Evolutionary conservation across 768 basidiomycete genomes (phyloP), one percentile per base, ranked within the genome.

Genomic region (Termitomyces sp.): DNA sequence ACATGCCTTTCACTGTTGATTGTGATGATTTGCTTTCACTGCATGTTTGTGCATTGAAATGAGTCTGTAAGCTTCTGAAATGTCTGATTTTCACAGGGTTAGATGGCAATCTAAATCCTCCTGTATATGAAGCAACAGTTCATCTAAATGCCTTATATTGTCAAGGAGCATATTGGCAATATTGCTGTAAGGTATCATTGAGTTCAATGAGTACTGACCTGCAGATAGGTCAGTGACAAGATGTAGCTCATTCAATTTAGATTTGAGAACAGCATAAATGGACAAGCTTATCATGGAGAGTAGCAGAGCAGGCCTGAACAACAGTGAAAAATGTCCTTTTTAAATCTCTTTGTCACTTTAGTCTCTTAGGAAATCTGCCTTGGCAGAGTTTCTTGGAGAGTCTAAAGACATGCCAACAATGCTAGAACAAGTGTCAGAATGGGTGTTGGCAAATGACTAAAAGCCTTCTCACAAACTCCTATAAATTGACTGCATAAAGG

Each of bases 191-290:
- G 63, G 54, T 56, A 77, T 73, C 64, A 69, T 69, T 0, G 69
- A 66, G 57, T 81, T 80, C 1, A 74, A 65, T 0, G 75, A 63
- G 60, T 59, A 71, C 0, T 55, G 32, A 0, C 75, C 75, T 0
- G 68, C 65, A 41, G 67, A 72, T 11, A 80, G 78, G 56, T 82
- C 65, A 11, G 64, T 69, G 11, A 82, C 63, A 0, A 82, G 66
- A 0, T 71, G 58, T 2, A 75, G 58, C 27, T 78, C 75, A 17
- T 61, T 62, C 0, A 73, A 66, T 0, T 60, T 48, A 0, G 66
- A 61, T 34, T 77, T 77, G 0, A 75, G 77, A 0, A 82, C 72
- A 0, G 68, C 71, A 35, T 71, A 62, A 0, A 79, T 62, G 8
- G 71, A 73, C 51, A 63, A 71, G 19, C 65, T 62, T 5, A 56